phyloP scores from a whole-genome alignment of 495 filamentous ascomycete species.

The Podospora anserina region DNA sequence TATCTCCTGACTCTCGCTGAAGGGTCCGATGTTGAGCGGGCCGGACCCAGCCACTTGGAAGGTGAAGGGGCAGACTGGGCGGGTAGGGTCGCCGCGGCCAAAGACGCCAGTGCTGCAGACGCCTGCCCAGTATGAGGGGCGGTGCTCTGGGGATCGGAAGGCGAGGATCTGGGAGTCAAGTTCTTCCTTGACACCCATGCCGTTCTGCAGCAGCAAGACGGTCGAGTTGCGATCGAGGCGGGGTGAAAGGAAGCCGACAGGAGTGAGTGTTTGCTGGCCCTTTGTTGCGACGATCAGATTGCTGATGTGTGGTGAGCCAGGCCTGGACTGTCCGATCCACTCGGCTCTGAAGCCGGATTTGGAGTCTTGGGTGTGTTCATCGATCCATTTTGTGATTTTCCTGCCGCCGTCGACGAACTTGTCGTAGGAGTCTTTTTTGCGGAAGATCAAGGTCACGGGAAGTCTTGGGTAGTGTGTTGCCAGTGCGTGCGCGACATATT shows the following conservation, averaged over 20 bases:
- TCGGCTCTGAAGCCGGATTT: neutral
- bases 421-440: neutral
- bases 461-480: neutral
- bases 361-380: neutral
- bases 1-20: neutral
- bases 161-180: conserved; percentile 53
- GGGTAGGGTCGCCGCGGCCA: conserved; percentile 28
- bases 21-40: conserved; percentile 43
- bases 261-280: conserved; percentile 52
- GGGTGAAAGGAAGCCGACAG: conserved; percentile 53
- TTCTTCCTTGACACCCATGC: conserved; percentile 53
- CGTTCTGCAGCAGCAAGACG: conserved; percentile 73
- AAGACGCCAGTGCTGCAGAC: conserved; percentile 64
- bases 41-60: conserved; percentile 61
- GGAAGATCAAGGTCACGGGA: neutral
- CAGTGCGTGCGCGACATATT: conserved; percentile 4
- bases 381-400: neutral
- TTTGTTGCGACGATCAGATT: conserved; percentile 73
- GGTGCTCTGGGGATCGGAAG: conserved; percentile 56
- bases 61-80: conserved; percentile 46
- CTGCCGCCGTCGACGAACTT: neutral
- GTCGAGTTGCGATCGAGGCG: conserved; percentile 59
- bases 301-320: conserved; percentile 36
- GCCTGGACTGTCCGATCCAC: neutral
- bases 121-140: conserved; percentile 65